Base-by-base conservation (phyloP, 2,329 filamentous ascomycete genomes). In the Diaporthe sp. region DNA sequence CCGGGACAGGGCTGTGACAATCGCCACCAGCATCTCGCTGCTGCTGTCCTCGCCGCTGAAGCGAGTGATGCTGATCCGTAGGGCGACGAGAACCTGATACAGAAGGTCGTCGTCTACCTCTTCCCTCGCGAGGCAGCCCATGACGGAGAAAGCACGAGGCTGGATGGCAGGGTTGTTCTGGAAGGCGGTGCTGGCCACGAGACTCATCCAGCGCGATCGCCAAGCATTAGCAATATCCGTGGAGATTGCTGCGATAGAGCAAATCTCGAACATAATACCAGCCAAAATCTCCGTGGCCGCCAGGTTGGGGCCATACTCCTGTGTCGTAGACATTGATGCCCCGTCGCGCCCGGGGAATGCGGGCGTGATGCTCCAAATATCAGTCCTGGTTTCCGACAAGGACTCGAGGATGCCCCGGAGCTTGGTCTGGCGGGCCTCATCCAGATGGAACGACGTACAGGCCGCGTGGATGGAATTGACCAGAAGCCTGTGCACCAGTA, bases 121-220 rank as follows among this genome's bases (percentile, higher is more conserved):
- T 79, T 94, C 92, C n/a, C 91, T 87, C 34, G 92, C 92, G 13
- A 94, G 83, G 78, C 92, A 94, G 19, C 92, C 92, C 92, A 94
- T 93, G 55, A 94, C 92, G 2, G 91, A 89, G 79, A 94, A 94
- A 1, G 92, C 92, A 28, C 91, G 86, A 8, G 92, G 92, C 78
- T 94, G 92, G 74, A 94, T 92, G 2, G 92, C 92, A 12, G 92
- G 92, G 79, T 94, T 94, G 80, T 92, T 93, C 80, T 94, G 92
- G 81, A 94, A 94, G 0, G 92, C 92, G 13, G 92, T 94, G 80
- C 92, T 94, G 22, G 92, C 92, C 53, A 94, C 92, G 31, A 94
- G 85, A 79, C 92, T 93, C 92, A 94, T 94, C 92, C 92, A 94
- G 28, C 92, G 88, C 28, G 92, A 92, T 37, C 92, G 89, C 92